phyloP scores from a whole-genome alignment of 805 yeast genomes.

The Candida ulmi region DNA sequence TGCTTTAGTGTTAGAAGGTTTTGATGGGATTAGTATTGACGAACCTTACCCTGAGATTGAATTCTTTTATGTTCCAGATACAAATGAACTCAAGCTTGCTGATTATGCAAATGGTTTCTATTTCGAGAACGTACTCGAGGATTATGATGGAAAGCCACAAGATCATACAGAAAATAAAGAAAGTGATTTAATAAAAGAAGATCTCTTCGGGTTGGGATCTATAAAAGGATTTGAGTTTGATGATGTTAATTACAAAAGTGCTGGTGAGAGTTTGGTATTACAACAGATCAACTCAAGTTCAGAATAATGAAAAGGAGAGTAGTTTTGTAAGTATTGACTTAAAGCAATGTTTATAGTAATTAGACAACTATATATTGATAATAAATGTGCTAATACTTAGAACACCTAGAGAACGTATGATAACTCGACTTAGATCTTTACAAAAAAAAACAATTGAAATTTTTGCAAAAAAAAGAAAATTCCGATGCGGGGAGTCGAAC shows the following conservation, averaged over 20 bases:
- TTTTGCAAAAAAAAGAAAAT: constrained; percentile 27
- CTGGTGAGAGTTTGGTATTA: not conserved
- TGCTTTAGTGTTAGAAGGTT: constrained; percentile 2
- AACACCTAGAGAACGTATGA: not conserved
- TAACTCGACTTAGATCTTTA: not conserved
- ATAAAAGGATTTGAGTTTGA: not conserved
- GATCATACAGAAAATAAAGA: not conserved
- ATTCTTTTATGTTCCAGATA: not conserved
- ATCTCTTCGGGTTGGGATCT: not conserved
- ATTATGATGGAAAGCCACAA: not conserved
- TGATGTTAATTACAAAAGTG: not conserved
- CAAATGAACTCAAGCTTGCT: not conserved
- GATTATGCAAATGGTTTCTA: not conserved
- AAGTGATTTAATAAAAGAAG: not conserved
- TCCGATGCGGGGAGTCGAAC: constrained; percentile 88
- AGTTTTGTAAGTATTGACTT: too few relatives aligned
- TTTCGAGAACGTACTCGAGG: not conserved
- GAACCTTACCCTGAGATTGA: not conserved
- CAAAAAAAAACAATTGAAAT: not conserved
- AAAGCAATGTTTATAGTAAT: too few relatives aligned
- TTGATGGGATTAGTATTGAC: not conserved
- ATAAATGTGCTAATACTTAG: too few relatives aligned
- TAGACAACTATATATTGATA: too few relatives aligned
- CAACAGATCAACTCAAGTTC: not conserved
- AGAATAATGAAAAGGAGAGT: too few relatives aligned